Evolutionary conservation across 2,329 filamentous ascomycete species (phyloP).

Genomic region (Beauveria sp.): DNA sequence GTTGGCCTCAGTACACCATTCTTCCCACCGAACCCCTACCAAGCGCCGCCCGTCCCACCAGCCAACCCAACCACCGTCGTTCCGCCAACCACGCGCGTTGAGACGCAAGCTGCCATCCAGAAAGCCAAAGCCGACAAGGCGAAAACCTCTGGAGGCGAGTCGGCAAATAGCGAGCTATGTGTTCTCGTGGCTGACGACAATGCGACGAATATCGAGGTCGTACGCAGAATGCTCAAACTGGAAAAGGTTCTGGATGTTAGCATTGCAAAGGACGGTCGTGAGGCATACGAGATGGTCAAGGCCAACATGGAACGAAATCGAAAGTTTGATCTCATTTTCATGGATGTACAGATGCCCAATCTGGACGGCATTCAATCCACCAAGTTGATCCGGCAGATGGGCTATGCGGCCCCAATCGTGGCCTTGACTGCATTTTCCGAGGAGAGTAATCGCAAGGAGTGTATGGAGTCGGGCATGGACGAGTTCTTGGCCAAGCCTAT

Average conservation of each 20-base stretch:
- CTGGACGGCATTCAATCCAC: slow-evolving; percentile 85
- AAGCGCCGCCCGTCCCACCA: not conserved
- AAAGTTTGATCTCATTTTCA: slow-evolving; percentile 83
- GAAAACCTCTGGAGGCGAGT: slow-evolving; percentile 50
- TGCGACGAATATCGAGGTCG: slow-evolving; percentile 49
- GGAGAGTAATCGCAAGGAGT: slow-evolving; percentile 79
- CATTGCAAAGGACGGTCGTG: slow-evolving; percentile 77
- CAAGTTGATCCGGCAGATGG: slow-evolving; percentile 74
- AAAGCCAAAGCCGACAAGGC: slow-evolving; percentile 54
- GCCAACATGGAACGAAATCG: slow-evolving; percentile 66
- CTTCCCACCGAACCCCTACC: slow-evolving; percentile 45
- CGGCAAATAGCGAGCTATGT: slow-evolving; percentile 55
- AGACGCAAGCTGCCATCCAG: slow-evolving; percentile 59
- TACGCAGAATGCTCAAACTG: slow-evolving; percentile 60
- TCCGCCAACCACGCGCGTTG: slow-evolving; percentile 31
- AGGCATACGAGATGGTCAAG: slow-evolving; percentile 81
- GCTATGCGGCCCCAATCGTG: slow-evolving; percentile 82
- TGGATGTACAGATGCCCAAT: slow-evolving; percentile 95
- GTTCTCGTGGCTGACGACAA: slow-evolving; percentile 77
- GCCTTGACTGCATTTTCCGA: slow-evolving; percentile 86
- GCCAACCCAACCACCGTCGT: slow-evolving; percentile 1
- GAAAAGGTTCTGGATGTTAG: slow-evolving; percentile 82
- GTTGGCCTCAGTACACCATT: slow-evolving; percentile 79
- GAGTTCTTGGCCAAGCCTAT: slow-evolving; percentile 77
- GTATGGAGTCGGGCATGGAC: slow-evolving; percentile 85